Conservation (phyloP, 2,329 filamentous ascomycete genomes). For the Aureobasidium namibiae region DNA sequence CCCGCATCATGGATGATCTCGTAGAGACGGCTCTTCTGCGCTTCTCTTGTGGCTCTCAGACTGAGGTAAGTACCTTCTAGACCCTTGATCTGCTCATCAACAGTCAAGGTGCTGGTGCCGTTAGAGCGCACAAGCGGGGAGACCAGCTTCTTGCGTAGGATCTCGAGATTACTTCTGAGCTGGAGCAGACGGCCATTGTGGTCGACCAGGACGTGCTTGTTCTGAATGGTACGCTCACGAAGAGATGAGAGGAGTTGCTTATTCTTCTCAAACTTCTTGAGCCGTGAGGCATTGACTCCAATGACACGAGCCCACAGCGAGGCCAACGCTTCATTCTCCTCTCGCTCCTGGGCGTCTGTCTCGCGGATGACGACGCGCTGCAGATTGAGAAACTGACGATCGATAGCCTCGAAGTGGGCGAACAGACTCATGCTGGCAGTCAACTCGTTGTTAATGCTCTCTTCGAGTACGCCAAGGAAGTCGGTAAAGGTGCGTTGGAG, state of each 20-base stretch:
- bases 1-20: conserved; percentile 63
- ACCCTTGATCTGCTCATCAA: conserved; percentile 80
- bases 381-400: conserved; percentile 82
- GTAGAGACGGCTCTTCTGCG: conserved; percentile 76
- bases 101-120: conserved; percentile 58
- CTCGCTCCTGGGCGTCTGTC: conserved; percentile 68
- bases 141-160: conserved; percentile 72
- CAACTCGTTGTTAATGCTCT: conserved; percentile 78
- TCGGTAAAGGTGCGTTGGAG: conserved; percentile 83
- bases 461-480: conserved; percentile 79
- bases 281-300: conserved; percentile 61
- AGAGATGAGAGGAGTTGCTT: conserved; percentile 69
- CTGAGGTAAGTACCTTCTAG: conserved; percentile 73
- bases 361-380: conserved; percentile 80
- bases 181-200: conserved; percentile 78
- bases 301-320: conserved; percentile 81
- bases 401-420: conserved; percentile 82
- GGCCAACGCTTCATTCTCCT: conserved; percentile 72
- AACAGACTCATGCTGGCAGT: conserved; percentile 74
- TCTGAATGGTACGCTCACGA: conserved; percentile 71
- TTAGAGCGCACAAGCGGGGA: conserved; percentile 70
- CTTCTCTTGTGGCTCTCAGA: conserved; percentile 64
- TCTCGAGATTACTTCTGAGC: conserved; percentile 79
- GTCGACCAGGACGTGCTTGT: conserved; percentile 78
- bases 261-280: conserved; percentile 92